A percentile compares a stretch with the other conserved stretches of the same genome.
phyloP scores from a whole-genome alignment of 345 rosid species.

The Hibiscus trionum region DNA sequence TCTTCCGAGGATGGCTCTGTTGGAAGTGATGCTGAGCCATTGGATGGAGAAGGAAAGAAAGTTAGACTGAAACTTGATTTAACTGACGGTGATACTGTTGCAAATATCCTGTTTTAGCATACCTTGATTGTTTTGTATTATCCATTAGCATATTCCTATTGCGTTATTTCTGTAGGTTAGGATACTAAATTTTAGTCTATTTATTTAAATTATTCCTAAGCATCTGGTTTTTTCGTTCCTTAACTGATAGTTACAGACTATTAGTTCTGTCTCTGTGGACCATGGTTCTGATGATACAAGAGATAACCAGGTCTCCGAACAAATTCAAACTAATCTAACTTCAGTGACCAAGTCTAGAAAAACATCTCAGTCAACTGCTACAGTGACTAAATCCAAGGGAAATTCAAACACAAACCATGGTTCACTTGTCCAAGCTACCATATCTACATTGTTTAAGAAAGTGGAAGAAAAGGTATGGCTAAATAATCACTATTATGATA shows the following conservation, averaged over 20 bases:
- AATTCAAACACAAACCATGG: conserved; percentile 21
- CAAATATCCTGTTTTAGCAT: conserved; percentile 16
- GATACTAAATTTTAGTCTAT: background rate
- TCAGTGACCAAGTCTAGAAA: conserved; percentile 25
- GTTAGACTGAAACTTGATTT: conserved; percentile 21
- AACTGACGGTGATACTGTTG: conserved; percentile 6
- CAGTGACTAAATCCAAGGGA: conserved; percentile 29
- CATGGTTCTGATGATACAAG: conserved; percentile 14
- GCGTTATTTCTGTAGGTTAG: conserved; percentile 3
- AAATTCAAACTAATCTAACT: conserved; percentile 12
- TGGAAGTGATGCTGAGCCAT: conserved; percentile 30
- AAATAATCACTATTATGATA: conserved; percentile 17
- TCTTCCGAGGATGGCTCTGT: conserved; percentile 46
- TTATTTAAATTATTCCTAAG: background rate
- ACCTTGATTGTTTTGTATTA: conserved; percentile 1
- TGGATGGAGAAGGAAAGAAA: conserved; percentile 38
- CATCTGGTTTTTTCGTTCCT: conserved; percentile 10
- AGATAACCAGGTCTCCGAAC: conserved; percentile 11
- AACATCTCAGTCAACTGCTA: conserved; percentile 19
- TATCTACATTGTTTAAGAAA: conserved; percentile 69
- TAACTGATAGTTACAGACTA: conserved; percentile 21
- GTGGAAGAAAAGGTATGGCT: conserved; percentile 71
- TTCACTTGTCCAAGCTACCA: conserved; percentile 70
- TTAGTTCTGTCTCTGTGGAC: conserved; percentile 15
- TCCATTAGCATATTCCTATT: background rate